A percentile compares a stretch with the other conserved stretches of the same genome.
Conservation (phyloP, 2,329 filamentous ascomycete species). For the Cercospora berteroae region DNA sequence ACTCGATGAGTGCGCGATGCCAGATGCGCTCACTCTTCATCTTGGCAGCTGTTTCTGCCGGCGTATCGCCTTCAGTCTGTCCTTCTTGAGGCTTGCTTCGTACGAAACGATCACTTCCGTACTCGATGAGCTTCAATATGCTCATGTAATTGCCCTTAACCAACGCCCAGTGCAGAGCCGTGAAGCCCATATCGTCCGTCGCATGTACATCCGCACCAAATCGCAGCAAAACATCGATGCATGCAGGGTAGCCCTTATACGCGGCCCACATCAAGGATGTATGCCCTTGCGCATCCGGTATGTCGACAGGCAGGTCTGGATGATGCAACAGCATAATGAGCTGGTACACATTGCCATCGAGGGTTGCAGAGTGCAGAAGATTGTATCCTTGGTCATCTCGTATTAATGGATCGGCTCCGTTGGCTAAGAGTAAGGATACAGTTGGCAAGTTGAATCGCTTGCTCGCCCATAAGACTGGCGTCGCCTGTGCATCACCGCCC, state of each 20-base stretch:
- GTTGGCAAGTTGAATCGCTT: slow-evolving; percentile 96
- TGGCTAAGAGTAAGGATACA: slow-evolving; percentile 84
- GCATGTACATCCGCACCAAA: slow-evolving; percentile 95
- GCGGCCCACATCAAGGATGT: slow-evolving; percentile 98
- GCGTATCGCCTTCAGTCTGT: slow-evolving; percentile 74
- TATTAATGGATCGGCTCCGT: slow-evolving; percentile 88
- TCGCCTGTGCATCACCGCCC: slow-evolving; percentile 91
- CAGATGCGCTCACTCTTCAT: slow-evolving; percentile 83
- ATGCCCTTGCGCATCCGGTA: slow-evolving; percentile 83
- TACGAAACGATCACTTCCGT: slow-evolving; percentile 88
- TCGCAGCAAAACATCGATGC: slow-evolving; percentile 85
- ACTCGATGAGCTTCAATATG: slow-evolving; percentile 91
- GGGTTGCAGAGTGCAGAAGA: slow-evolving; percentile 92
- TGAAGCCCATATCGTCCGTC: slow-evolving; percentile 87
- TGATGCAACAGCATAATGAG: slow-evolving; percentile 89
- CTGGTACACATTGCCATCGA: slow-evolving; percentile 92
- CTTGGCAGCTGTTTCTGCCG: slow-evolving; percentile 78
- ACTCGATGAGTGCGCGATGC: slow-evolving; percentile 78
- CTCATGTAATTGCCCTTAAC: slow-evolving; percentile 89
- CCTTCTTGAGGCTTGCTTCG: slow-evolving; percentile 60
- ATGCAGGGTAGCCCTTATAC: slow-evolving; percentile 92
- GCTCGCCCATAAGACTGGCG: slow-evolving; percentile 93
- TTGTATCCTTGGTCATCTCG: slow-evolving; percentile 97
- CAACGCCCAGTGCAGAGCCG: slow-evolving; percentile 91
- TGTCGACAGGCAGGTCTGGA: slow-evolving; percentile 83